These are phyloP conservation scores for Kodamaea anthophila DNA, from an alignment of 1,139 yeast species.

Conservation along the genomic window DNA sequence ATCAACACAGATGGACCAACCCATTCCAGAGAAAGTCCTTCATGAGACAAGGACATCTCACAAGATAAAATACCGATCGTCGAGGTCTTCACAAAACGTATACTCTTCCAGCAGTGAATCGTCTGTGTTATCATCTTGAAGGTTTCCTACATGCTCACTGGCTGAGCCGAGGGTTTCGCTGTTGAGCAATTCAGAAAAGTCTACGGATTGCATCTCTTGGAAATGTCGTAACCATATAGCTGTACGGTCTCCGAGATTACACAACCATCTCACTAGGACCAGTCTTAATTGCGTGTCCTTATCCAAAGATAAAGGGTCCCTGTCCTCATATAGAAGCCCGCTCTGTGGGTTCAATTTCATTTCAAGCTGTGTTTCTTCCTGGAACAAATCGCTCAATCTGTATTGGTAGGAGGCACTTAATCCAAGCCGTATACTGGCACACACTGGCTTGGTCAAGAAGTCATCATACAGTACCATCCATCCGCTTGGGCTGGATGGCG, in stretches of 20 bases:
- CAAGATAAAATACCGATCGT: no score
- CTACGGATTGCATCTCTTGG: not conserved
- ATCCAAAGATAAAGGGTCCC: constrained; percentile 9
- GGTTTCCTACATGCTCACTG: no score
- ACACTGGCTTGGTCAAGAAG: constrained; percentile 5
- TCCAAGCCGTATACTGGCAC: constrained; percentile 1
- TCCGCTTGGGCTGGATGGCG: not conserved
- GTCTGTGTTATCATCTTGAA: no score
- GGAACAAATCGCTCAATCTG: constrained; percentile 8
- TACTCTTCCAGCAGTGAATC: no score
- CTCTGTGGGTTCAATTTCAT: constrained; percentile 7
- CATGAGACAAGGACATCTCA: no score
- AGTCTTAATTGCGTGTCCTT: constrained; percentile 4
- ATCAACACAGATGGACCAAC: no score
- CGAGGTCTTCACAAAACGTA: no score
- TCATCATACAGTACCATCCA: constrained; percentile 2
- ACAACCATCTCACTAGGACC: constrained; percentile 5
- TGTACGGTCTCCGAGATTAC: constrained; percentile 4
- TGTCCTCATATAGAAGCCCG: constrained; percentile 9
- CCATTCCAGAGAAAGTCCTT: no score
- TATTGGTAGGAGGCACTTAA: constrained; percentile 8
- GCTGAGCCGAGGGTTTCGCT: no score
- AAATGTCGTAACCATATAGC: not conserved
- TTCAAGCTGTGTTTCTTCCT: constrained; percentile 2
- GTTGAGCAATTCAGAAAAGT: not conserved